These are phyloP conservation scores for Medicago arabica DNA, from an alignment of 306 rosid genomes.

Conservation along the genomic window DNA sequence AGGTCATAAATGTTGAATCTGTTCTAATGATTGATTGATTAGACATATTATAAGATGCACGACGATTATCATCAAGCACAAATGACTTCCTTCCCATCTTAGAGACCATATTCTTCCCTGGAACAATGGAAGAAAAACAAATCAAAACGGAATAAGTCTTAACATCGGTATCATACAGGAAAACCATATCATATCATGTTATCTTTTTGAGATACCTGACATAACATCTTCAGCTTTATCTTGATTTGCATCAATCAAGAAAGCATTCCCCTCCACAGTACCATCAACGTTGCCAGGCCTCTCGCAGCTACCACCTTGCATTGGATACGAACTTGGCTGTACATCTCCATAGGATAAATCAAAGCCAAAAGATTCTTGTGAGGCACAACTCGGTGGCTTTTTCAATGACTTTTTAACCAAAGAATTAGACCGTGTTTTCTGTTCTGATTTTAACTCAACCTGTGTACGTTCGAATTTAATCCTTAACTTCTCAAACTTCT, in stretches of 20 bases:
- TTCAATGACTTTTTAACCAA: constrained; percentile 68
- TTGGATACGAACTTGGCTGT: constrained; percentile 58
- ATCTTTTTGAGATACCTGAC: constrained; percentile 63
- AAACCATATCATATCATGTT: not conserved
- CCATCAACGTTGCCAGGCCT: constrained; percentile 67
- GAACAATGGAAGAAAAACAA: constrained; percentile 43
- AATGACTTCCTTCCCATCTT: constrained; percentile 79
- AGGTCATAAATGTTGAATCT: constrained; percentile 78
- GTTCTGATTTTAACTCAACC: constrained; percentile 72
- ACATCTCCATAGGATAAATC: constrained; percentile 84
- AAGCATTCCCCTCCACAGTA: constrained; percentile 66
- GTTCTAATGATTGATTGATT: constrained; percentile 62
- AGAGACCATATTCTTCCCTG: constrained; percentile 71
- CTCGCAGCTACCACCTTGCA: constrained; percentile 66
- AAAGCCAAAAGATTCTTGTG: constrained; percentile 84
- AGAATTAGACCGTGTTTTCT: constrained; percentile 63
- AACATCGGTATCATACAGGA: constrained; percentile 11
- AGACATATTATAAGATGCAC: constrained; percentile 69
- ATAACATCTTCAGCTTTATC: constrained; percentile 79
- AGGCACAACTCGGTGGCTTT: constrained; percentile 65
- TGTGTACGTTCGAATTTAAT: constrained; percentile 57
- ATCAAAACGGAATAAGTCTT: constrained; percentile 36
- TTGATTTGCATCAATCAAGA: constrained; percentile 65
- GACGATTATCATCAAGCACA: constrained; percentile 76
- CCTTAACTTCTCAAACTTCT: constrained; percentile 83